phyloP scores from a whole-genome alignment of 2,329 filamentous ascomycete genomes.

The Harringtonia aguacate region DNA sequence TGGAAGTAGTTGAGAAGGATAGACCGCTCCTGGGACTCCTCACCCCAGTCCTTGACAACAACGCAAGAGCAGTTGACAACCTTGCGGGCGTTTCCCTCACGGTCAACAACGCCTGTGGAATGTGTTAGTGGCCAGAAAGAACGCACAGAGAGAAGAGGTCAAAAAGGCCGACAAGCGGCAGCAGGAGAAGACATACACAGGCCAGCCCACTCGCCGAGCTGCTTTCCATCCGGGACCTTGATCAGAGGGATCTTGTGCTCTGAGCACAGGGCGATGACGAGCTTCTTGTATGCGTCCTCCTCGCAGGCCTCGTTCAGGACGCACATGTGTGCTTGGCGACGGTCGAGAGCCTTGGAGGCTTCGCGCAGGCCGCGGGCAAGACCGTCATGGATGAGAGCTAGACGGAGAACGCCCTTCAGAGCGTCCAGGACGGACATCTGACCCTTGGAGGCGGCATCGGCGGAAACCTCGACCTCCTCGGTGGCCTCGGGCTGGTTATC shows the following conservation, averaged over 20 bases:
- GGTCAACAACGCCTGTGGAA: conserved; percentile 90
- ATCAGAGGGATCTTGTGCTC: conserved; percentile 99
- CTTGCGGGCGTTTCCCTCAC: conserved; percentile 98
- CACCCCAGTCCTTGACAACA: conserved; percentile 99
- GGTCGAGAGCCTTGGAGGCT: conserved; percentile 96
- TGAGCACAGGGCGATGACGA: conserved; percentile 94
- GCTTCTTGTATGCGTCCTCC: conserved; percentile 99
- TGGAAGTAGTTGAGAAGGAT: conserved; percentile 99
- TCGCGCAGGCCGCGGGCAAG: conserved; percentile 97
- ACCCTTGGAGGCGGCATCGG: conserved; percentile 76
- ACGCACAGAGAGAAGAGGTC: not conserved
- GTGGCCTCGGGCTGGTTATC: conserved; percentile 76
- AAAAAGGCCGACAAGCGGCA: not conserved
- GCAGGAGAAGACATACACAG: conserved; percentile 64
- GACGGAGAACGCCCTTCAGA: conserved; percentile 97
- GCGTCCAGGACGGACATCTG: conserved; percentile 98
- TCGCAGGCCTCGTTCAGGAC: conserved; percentile 99
- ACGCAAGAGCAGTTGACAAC: conserved; percentile 99
- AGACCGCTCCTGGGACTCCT: conserved; percentile 97
- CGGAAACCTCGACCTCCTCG: conserved; percentile 92
- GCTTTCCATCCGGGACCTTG: conserved; percentile 99
- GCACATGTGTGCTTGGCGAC: conserved; percentile 99
- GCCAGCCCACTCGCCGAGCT: conserved; percentile 99
- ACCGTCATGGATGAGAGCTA: conserved; percentile 98
- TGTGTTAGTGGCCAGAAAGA: not conserved